These are phyloP conservation scores for Pythium dissimile DNA, from an alignment of 352 stramenopile genomes.

Conservation along the genomic window DNA sequence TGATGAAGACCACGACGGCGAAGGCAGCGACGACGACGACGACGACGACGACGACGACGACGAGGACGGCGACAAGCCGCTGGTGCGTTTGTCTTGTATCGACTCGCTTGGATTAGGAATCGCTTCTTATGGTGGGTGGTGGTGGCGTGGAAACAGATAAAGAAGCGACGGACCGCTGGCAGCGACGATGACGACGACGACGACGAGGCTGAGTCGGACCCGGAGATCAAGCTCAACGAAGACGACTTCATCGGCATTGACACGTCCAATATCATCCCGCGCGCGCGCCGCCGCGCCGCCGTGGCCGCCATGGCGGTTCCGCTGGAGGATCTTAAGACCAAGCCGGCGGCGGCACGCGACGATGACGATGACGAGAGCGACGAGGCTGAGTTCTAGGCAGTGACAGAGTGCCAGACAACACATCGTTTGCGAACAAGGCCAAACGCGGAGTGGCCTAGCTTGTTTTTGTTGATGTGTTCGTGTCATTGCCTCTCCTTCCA, in stretches of 20 bases:
- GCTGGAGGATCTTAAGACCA: conserved; percentile 43
- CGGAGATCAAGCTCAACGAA: conserved; percentile 80
- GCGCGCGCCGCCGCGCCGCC: conserved; percentile 61
- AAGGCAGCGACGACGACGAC: conserved; percentile 30
- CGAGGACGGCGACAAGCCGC: conserved; percentile 29
- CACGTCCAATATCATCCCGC: conserved; percentile 85
- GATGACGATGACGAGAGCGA: conserved; percentile 82
- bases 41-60: conserved; percentile 45
- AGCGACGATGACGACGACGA: conserved; percentile 59
- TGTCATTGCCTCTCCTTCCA: too few species aligned
- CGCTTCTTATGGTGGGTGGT: background rate
- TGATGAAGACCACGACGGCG: conserved; percentile 32
- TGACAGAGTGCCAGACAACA: too few species aligned
- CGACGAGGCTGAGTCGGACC: conserved; percentile 60
- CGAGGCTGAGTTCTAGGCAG: conserved; percentile 76
- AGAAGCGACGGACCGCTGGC: conserved; percentile 58
- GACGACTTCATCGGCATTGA: conserved; percentile 84
- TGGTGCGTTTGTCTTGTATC: conserved; percentile 8
- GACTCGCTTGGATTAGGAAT: too few species aligned
- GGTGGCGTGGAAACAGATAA: conserved; percentile 26
- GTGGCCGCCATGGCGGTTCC: conserved; percentile 66
- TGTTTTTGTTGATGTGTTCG: too few species aligned
- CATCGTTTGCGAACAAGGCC: background rate
- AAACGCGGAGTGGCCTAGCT: too few species aligned
- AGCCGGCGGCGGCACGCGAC: conserved; percentile 26